Evolutionary conservation across 78 protist genomes (phyloP), one percentile per base, ranked within the genome.

Genomic region (Dictyostelium citrinum): DNA sequence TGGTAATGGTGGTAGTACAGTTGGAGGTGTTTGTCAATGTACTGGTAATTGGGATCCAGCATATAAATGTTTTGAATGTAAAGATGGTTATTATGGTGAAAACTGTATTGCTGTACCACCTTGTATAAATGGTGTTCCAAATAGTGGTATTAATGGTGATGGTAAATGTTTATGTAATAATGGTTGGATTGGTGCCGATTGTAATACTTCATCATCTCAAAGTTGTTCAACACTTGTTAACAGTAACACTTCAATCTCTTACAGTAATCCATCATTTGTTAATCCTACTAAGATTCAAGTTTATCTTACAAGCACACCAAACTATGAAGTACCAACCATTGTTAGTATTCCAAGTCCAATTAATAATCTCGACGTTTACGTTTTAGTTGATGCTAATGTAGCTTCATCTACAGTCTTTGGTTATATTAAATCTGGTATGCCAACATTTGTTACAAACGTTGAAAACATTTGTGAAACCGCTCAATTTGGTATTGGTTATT

Each of bases 161-260:
- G 93, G 93, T 35, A 61, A 33, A 71, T 88, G 93, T 88, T 45
- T 31, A 11, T 88, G 93, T 49, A 5, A 78, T 11, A 83, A 35
- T 39, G 93, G 93, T 29, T 88, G 80, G 80, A 17, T 41, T 20
- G 93, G 93, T 68, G 64, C 68, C 9, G 14, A 20, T 1, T 88
- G 93, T 46, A 64, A 60, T 31, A 8, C 9, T 12, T 20, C 80
- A 29, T 10, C 46, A 4, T 14, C 49, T 17, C 27, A 33, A 61
- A 33, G 78, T 4, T 85, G 92, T 60, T 5, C 37, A 2, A 7
- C 31, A 8, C 16, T 81, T 1, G 41, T 37, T 8, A 81, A 41
- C 9, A n/a, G 31, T 20, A 27, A 22, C 29, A 43, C 55, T 1
- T 10, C 80, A 17, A 14, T 43, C 10, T 27, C 81, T 1, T 11